Percentiles rank a stretch among this genome's conserved stretches.
These are phyloP conservation scores for Arachis monticola DNA, from an alignment of 331 rosid genomes.

Conservation along the genomic window DNA sequence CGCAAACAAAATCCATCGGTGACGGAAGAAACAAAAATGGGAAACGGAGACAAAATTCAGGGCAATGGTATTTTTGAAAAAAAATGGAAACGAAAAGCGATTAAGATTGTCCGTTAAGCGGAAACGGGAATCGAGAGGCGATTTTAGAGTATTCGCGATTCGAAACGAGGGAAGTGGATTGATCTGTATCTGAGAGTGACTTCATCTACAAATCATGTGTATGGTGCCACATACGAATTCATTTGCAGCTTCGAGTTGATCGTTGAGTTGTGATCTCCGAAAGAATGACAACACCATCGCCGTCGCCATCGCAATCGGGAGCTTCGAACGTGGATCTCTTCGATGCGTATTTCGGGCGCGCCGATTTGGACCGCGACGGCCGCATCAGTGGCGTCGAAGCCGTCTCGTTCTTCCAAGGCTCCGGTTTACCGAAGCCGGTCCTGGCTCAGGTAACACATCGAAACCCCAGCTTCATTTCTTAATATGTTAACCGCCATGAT, in stretches of 20 bases:
- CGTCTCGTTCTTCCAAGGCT: slow-evolving; percentile 92
- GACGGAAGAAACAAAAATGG: no score
- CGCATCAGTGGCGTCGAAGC: slow-evolving; percentile 96
- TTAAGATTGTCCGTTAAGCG: slow-evolving; percentile 27
- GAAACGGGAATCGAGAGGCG: slow-evolving; percentile 19
- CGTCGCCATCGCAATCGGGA: no score
- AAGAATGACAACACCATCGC: slow-evolving; percentile 67
- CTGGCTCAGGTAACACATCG: slow-evolving; percentile 75
- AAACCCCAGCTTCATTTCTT: not conserved
- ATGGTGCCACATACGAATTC: slow-evolving; percentile 56
- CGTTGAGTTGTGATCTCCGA: not conserved
- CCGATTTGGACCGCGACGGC: slow-evolving; percentile 99
- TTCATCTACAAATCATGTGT: no score
- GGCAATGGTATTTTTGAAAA: slow-evolving; percentile 47
- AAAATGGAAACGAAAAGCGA: slow-evolving; percentile 30
- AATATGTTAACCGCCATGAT: slow-evolving; percentile 1
- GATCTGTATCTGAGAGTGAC: not conserved
- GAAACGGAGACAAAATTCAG: no score
- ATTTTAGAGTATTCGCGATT: no score
- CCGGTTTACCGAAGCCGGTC: slow-evolving; percentile 84
- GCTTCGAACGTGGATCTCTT: slow-evolving; percentile 86
- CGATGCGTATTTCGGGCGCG: slow-evolving; percentile 92
- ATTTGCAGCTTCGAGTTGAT: not conserved
- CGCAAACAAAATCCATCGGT: no score
- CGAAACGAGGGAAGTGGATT: not conserved